Base-by-base conservation (phyloP, 2,329 filamentous ascomycete genomes). In the Coniochaeta sp. region DNA sequence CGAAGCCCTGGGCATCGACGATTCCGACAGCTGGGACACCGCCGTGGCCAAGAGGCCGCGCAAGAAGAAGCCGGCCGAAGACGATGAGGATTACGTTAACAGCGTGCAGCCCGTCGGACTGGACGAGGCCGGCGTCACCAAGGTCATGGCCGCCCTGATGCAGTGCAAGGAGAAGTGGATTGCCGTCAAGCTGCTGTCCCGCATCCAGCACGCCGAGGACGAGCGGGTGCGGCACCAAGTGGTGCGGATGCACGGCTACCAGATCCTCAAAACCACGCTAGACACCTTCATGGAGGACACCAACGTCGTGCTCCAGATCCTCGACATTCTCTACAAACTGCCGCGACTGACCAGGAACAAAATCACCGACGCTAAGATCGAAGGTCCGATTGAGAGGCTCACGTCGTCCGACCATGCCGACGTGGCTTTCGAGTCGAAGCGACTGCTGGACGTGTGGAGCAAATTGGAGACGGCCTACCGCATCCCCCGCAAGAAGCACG, bases 141-240 rank as follows among this genome's bases (percentile, higher is more conserved):
- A 96, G 75, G 91, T 97, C 73, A 96, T 97, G 91, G 93, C 93
- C 26, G 89, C 92, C 0, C 85, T 99, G 61, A 93, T 96, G 86
- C 93, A 97, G 73, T 96, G 91, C 81, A 96, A 96, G 75, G 95
- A 99, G 80, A 97, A 97, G 75, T 99, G 95, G 95, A 97, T 99
- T 73, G 92, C 91, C 2, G 92, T 97, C 75, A 98, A 98, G 76
- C 80, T 99, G 60, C 84, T 99, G 62, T 84, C 88, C 66, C 93
- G 95, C 58, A 92, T 99, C 63, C 91, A 96, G 74, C 83, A 85
- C 44, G 93, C 89, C 70, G 85, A 93, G 56, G 92, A 97, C 66
- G 91, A 96, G 69, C 87, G 87, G 64, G 91, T 97, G 60, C 86
- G 90, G 62, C 90, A 95, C 73, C 87, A 89, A 58, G 92, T 98